These are phyloP conservation scores for Daedalea quercina DNA, from an alignment of 768 basidiomycete genomes.

Conservation along the genomic window DNA sequence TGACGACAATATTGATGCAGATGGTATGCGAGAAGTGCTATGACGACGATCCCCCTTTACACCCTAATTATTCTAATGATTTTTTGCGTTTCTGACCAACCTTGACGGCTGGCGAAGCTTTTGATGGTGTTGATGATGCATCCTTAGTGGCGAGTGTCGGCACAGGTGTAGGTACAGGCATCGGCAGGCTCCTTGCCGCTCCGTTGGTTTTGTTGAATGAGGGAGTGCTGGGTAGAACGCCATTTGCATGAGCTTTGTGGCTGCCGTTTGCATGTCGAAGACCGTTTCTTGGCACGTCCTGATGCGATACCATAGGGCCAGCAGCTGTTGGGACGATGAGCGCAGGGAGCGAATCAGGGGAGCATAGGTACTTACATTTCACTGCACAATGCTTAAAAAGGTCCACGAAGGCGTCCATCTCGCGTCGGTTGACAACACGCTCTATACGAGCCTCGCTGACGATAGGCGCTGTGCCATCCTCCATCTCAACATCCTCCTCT, in stretches of 20 bases:
- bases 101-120: conserved; percentile 18
- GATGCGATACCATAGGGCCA: conserved; percentile 1
- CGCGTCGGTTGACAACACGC: conserved; percentile 39
- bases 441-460: conserved; percentile 21
- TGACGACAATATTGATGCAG: conserved; percentile 2
- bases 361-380: conserved; percentile 25
- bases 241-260: conserved; percentile 14
- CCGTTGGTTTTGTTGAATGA: conserved; percentile 10
- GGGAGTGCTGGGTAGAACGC: conserved; percentile 1
- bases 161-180: not conserved
- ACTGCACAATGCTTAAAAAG: conserved; percentile 53
- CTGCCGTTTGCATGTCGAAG: conserved; percentile 10
- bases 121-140: conserved; percentile 3
- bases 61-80: conserved; percentile 23
- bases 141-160: not conserved
- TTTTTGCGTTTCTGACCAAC: conserved; percentile 56
- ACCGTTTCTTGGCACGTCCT: conserved; percentile 6
- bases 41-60: conserved; percentile 1
- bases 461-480: conserved; percentile 12
- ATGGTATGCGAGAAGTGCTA: conserved; percentile 1
- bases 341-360: not conserved
- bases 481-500: conserved; percentile 25
- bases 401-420: conserved; percentile 53
- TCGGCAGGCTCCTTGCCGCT: conserved; percentile 2
- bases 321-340: conserved; percentile 3